Conservation (phyloP, 164 flowering plant genomes). For the Amborella trichopoda region DNA sequence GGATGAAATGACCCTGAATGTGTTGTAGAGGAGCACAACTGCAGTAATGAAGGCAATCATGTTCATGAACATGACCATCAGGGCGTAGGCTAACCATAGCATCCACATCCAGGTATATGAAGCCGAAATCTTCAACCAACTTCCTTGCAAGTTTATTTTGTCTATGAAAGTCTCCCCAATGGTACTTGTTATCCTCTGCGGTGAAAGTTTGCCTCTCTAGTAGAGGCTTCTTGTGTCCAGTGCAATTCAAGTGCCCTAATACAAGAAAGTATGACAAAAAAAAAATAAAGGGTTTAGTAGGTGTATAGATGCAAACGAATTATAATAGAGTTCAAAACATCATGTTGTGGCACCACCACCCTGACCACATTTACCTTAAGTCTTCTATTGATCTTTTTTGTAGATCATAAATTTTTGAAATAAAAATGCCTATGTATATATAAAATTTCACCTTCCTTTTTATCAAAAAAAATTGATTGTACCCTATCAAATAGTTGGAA, state of each 20-base stretch:
- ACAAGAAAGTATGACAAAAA: neutral
- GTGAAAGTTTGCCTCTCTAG: neutral
- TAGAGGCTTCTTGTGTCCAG: neutral
- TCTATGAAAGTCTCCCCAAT: neutral
- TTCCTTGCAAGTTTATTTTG: neutral
- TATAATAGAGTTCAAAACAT: too few species aligned
- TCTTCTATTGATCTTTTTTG: too few species aligned
- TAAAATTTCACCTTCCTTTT: too few species aligned
- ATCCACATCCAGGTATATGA: neutral
- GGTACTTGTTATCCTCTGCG: neutral
- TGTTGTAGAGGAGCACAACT: neutral
- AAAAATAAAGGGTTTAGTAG: too few species aligned
- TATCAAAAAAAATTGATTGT: too few species aligned
- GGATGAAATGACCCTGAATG: neutral
- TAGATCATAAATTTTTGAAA: too few species aligned
- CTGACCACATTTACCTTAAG: too few species aligned
- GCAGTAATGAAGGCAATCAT: conserved; percentile 1
- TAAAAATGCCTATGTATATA: too few species aligned
- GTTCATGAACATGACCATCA: neutral
- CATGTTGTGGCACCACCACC: too few species aligned
- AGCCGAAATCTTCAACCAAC: neutral
- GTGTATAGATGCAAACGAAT: too few species aligned
- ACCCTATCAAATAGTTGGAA: too few species aligned
- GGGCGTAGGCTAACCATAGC: neutral
- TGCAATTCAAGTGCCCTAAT: conserved; percentile 1